Conservation (phyloP, 306 rosid genomes). For the Sophora flavescens region DNA sequence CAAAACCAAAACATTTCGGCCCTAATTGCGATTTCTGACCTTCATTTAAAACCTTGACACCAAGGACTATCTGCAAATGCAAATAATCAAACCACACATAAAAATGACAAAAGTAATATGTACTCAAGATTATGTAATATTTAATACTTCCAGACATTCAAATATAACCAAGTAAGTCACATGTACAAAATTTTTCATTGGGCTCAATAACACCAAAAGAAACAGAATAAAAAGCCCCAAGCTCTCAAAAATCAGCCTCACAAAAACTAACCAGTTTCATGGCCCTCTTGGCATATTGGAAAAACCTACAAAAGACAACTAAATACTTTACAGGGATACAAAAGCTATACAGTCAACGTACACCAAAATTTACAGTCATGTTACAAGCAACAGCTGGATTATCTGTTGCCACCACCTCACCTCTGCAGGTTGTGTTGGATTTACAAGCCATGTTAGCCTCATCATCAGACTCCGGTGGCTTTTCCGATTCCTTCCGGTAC, state of each 20-base stretch:
- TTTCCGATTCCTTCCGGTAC: not conserved
- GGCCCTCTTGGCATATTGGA: not conserved
- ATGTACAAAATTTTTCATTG: not conserved
- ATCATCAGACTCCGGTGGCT: not conserved
- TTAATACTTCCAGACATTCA: not conserved
- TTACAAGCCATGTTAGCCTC: conserved; percentile 13
- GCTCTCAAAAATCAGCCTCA: conserved; percentile 14
- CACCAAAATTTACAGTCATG: conserved; percentile 49
- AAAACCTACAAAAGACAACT: not conserved
- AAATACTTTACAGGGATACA: conserved; percentile 42
- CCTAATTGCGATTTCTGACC: too few species aligned
- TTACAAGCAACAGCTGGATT: conserved; percentile 43
- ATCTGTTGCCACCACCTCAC: conserved; percentile 43
- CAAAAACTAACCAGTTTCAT: not conserved
- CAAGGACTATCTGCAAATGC: too few species aligned
- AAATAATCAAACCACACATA: too few species aligned
- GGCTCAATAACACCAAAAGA: not conserved
- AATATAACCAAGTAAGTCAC: not conserved
- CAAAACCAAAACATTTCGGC: too few species aligned
- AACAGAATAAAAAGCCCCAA: not conserved
- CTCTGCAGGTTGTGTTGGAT: conserved; percentile 37
- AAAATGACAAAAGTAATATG: too few species aligned
- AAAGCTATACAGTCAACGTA: conserved; percentile 45
- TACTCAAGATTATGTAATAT: not conserved
- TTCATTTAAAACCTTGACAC: too few species aligned